Base-by-base conservation (phyloP, 2,329 filamentous ascomycete genomes). In the Fusarium armeniacum region DNA sequence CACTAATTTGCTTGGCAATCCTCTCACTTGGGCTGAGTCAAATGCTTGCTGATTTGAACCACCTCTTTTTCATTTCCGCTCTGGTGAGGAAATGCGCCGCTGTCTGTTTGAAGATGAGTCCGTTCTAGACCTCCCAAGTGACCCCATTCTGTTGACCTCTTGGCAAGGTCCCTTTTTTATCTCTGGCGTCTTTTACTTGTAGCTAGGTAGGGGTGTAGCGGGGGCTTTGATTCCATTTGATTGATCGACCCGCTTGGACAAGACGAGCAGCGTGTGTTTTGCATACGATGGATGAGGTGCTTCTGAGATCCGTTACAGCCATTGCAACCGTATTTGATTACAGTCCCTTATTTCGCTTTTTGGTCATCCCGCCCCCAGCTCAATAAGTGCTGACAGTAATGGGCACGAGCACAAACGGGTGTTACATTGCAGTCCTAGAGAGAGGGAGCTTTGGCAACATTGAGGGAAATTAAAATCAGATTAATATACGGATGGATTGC, bases 41-140 rank as follows among this genome's bases (percentile, higher is more conserved):
- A 50, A 40, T 50, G 62, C 66, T 70, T 62, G 62, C 52, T 52
- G 51, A 54, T 56, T 15, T 40, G 38, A 16, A 43, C 5, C 38
- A n/a, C 47, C 6, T 10, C 13, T 24, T 36, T 30, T 28, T 35
- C 59, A 43, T 65, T 66, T 63, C 62, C 49, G 55, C 53, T 24
- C 22, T 28, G 11, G 36, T 20, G 35, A 54, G 53, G 57, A 58
- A 68, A 45, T 58, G 49, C 47, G 33, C 57, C 55, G 51, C 46
- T 16, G 13, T 30, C 43, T 18, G 28, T 18, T 28, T 18, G 16
- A 41, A 54, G 44, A 58, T 55, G 49, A 26, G 9, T 11, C 13
- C 5, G 47, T 52, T 73, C 71, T 67, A 72, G 71, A 65, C 58
- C 45, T 13, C 32, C 43, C 41, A 15, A 62, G 56, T 54, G 61